Evolutionary conservation across 768 basidiomycete species (phyloP).

Genomic region (Boletus sp.): DNA sequence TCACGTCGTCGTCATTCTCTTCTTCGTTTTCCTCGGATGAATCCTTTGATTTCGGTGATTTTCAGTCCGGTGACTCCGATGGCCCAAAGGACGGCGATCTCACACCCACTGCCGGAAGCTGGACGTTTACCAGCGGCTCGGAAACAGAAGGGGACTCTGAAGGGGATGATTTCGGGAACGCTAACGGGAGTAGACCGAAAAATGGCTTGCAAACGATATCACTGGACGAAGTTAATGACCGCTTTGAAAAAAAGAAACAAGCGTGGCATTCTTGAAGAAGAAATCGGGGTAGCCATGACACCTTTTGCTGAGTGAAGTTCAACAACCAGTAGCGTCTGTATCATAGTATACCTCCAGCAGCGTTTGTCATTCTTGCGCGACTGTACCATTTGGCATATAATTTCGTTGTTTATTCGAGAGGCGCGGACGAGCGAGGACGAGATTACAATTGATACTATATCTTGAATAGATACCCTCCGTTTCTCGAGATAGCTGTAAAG

Average conservation of each 20-base stretch:
- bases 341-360: slow-evolving; percentile 19
- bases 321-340: slow-evolving; percentile 1
- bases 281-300: background rate
- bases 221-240: slow-evolving; percentile 23
- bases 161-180: slow-evolving; percentile 30
- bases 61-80: slow-evolving; percentile 48
- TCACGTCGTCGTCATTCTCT: slow-evolving; percentile 40
- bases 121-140: slow-evolving; percentile 57
- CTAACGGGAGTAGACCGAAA: slow-evolving; percentile 6
- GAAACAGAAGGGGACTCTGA: slow-evolving; percentile 31
- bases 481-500: slow-evolving; percentile 62
- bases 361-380: slow-evolving; percentile 3
- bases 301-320: background rate
- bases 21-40: slow-evolving; percentile 63
- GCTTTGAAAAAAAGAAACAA: slow-evolving; percentile 16
- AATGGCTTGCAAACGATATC: slow-evolving; percentile 29
- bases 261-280: slow-evolving; percentile 15
- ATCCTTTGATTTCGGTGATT: slow-evolving; percentile 78
- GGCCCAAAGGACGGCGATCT: slow-evolving; percentile 39
- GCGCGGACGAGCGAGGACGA: background rate
- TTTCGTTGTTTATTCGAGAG: slow-evolving; percentile 3
- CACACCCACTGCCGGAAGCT: slow-evolving; percentile 66
- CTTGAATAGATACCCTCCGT: slow-evolving; percentile 65
- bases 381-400: slow-evolving; percentile 17
- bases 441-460: slow-evolving; percentile 14